Evolutionary conservation across 768 basidiomycete species (phyloP).

Genomic region (Tulasnella sp.): DNA sequence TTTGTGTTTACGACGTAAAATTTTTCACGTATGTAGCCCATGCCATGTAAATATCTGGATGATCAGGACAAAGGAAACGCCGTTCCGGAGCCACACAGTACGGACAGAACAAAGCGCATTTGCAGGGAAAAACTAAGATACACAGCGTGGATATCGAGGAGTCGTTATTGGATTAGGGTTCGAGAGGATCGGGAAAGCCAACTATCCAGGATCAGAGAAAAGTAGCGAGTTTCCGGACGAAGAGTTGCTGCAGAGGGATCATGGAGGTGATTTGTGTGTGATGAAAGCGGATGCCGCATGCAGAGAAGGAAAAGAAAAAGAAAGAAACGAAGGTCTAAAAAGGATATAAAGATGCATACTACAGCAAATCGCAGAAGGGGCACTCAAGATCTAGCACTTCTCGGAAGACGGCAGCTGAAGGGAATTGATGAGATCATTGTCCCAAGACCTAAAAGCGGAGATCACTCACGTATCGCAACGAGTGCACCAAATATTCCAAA

Average conservation of each 20-base stretch:
- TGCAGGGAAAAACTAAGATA: not conserved
- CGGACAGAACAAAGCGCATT: not conserved
- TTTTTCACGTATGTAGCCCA: not conserved
- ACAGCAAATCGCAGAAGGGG: constrained; percentile 55
- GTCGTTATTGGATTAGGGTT: constrained; percentile 4
- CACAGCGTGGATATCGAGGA: not conserved
- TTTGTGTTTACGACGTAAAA: not conserved
- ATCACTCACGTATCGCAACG: constrained; percentile 69
- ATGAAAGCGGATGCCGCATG: constrained; percentile 4
- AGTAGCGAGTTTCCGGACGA: not conserved
- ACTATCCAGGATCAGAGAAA: not conserved
- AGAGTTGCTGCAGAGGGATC: not conserved
- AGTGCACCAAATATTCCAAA: constrained; percentile 69
- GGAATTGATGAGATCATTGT: constrained; percentile 29
- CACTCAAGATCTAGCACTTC: constrained; percentile 60
- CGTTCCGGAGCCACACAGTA: not conserved
- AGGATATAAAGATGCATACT: not conserved
- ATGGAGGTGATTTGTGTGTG: not conserved
- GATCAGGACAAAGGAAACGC: not conserved
- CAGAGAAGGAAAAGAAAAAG: constrained; percentile 2
- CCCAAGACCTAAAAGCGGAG: constrained; percentile 21
- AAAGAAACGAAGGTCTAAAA: constrained; percentile 17
- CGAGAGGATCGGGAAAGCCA: not conserved
- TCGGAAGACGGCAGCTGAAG: constrained; percentile 58
- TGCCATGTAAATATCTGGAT: constrained; percentile 6